phyloP scores from a whole-genome alignment of 768 basidiomycete species.

The Boletellus sp. region DNA sequence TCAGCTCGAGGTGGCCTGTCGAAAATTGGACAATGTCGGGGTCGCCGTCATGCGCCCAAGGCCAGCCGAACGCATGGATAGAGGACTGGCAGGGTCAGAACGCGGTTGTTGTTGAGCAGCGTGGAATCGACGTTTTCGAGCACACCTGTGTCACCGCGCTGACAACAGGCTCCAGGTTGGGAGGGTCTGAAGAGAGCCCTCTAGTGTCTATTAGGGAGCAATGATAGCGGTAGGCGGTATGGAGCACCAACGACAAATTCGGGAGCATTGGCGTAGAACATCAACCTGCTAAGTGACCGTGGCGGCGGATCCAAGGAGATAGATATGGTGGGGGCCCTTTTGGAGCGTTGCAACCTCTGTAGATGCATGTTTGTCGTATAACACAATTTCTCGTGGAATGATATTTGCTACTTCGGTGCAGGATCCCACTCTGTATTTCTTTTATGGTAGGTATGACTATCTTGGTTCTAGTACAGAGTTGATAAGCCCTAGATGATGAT shows the following conservation, averaged over 20 bases:
- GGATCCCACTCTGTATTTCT: no score
- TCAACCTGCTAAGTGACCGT: no score
- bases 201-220: not conserved
- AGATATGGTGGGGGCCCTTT: not conserved
- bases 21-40: not conserved
- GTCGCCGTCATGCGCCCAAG: not conserved
- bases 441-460: no score
- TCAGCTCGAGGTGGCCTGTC: not conserved
- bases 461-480: no score
- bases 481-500: no score
- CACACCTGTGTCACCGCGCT: not conserved
- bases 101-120: not conserved
- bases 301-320: not conserved
- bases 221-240: not conserved
- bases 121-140: not conserved
- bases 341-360: no score
- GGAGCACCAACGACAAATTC: not conserved
- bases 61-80: not conserved
- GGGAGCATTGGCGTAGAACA: no score
- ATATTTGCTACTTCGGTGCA: no score
- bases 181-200: not conserved
- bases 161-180: not conserved
- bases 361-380: no score
- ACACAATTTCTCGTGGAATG: no score
- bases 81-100: slow-evolving; percentile 1